phyloP scores from a whole-genome alignment of 2,329 filamentous ascomycete species.

The Purpureocillium lavendulum region DNA sequence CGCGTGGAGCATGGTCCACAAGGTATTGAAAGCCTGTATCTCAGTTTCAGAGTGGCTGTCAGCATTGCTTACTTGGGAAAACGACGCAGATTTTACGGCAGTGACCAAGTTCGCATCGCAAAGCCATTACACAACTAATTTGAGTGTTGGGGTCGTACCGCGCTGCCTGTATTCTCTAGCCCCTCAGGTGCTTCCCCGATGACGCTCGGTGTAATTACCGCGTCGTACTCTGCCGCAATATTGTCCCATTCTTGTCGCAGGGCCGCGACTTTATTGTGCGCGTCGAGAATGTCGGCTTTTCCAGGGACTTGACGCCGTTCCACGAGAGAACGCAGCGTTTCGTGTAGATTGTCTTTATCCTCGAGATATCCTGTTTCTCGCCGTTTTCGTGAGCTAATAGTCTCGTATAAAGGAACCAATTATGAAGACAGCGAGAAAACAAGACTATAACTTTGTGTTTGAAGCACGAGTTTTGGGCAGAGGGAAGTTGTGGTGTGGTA shows the following conservation, averaged over 20 bases:
- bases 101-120: too few species aligned
- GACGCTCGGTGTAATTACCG: slow-evolving; percentile 49
- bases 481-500: too few species aligned
- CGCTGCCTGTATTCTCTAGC: slow-evolving; percentile 41
- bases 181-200: slow-evolving; percentile 52
- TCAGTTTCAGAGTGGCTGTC: slow-evolving; percentile 21
- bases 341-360: slow-evolving; percentile 36
- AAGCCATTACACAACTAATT: too few species aligned
- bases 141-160: slow-evolving; percentile 28
- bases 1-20: slow-evolving; percentile 39
- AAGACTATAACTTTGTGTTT: too few species aligned
- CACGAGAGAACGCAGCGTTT: slow-evolving; percentile 38
- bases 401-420: too few species aligned
- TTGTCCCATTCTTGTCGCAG: slow-evolving; percentile 46
- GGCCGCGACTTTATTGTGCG: slow-evolving; percentile 43
- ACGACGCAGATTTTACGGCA: too few species aligned
- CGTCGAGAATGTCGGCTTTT: slow-evolving; percentile 38
- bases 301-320: slow-evolving; percentile 36
- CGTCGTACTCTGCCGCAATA: slow-evolving; percentile 41
- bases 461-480: too few species aligned
- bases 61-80: slow-evolving; percentile 26
- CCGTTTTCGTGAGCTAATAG: slow-evolving; percentile 42
- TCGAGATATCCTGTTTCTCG: slow-evolving; percentile 42
- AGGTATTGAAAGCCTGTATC: slow-evolving; percentile 8
- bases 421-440: too few species aligned